Base-by-base conservation (phyloP, 1,139 yeast species). In the Geotrichum candidum region DNA sequence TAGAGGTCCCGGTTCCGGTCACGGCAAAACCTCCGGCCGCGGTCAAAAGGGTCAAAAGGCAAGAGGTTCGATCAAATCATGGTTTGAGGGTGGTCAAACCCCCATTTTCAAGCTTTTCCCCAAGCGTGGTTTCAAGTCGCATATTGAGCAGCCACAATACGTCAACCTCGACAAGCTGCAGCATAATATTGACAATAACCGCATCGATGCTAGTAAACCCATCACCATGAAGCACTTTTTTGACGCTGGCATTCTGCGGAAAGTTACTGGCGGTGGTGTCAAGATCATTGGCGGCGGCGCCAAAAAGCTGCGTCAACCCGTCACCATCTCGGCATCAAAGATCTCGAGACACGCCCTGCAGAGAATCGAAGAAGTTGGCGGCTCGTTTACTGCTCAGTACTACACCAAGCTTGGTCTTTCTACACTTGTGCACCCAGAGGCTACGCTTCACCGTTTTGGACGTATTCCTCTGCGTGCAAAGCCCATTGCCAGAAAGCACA, bases 21-120 rank as follows among this genome's bases (percentile, higher is more conserved):
- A 75, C 58, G 81, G 99, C 78, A 91, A 92, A 76, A 94, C 98
- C 1, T 85, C 98, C 2, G 96, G 97, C 58, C 84, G 99, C 74
- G 99, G 99, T 80, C 97, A 90, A 73, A 95, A 92, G 77, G 99
- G 99, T 84, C 99, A 94, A 75, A 92, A 92, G 77, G 97, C 98
- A 15, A 84, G 98, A 77, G 90, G 94, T 48, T 84, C 86, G 60
- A 95, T 92, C 27, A 94, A 92, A 63, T 84, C 88, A 65, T 90
- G 96, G 94, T 90, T 92, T 74, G 99, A 94, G 79, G 99, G 99
- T 83, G 99, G 99, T 72, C 99, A 94, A 74, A 94, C 99, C 0
- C 98, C 98, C 29, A 87, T 87, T 69, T 88, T 85, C 72, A 88
- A 88, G 74, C 78, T 91, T 65, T 90, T 91, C 75, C 98, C 98